Conservation (phyloP, 2,329 filamentous ascomycete genomes). For the Ceratocystis eucalypticola region DNA sequence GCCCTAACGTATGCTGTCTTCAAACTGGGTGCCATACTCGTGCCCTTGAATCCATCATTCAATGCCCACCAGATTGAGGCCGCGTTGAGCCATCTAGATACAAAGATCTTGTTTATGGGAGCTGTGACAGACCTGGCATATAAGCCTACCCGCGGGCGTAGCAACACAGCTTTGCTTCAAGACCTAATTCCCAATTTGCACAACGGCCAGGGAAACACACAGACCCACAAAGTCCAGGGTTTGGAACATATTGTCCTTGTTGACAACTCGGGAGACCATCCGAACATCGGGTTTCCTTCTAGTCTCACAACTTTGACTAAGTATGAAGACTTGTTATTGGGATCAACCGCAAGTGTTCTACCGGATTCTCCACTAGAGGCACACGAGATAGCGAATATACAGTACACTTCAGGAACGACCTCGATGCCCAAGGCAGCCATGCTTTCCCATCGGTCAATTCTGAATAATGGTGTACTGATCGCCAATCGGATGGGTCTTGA, state of each 20-base stretch:
- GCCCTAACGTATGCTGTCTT: slow-evolving; percentile 79
- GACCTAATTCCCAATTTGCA: slow-evolving; percentile 33
- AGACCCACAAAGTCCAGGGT: slow-evolving; percentile 44
- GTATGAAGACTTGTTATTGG: slow-evolving; percentile 31
- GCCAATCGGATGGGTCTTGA: slow-evolving; percentile 73
- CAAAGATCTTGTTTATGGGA: slow-evolving; percentile 66
- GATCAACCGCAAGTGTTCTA: slow-evolving; percentile 26
- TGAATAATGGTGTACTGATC: slow-evolving; percentile 85
- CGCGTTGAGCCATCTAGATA: slow-evolving; percentile 62
- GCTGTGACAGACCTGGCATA: slow-evolving; percentile 74
- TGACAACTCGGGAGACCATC: slow-evolving; percentile 53
- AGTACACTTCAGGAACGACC: slow-evolving; percentile 95
- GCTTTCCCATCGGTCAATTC: slow-evolving; percentile 68
- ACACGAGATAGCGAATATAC: slow-evolving; percentile 76
- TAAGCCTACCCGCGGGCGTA: slow-evolving; percentile 40
- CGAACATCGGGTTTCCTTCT: slow-evolving; percentile 32
- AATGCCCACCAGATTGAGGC: slow-evolving; percentile 64
- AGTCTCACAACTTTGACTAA: slow-evolving; percentile 34
- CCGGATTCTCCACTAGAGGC: slow-evolving; percentile 38
- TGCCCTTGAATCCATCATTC: slow-evolving; percentile 88
- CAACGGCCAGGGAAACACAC: slow-evolving; percentile 26
- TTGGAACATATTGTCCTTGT: slow-evolving; percentile 61
- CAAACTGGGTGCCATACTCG: slow-evolving; percentile 85
- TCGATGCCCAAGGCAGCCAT: slow-evolving; percentile 83
- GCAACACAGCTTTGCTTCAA: slow-evolving; percentile 37